A percentile compares a stretch with the other conserved stretches of the same genome.
These are phyloP conservation scores for Trametes elegans DNA, from an alignment of 768 basidiomycete genomes.

Conservation along the genomic window DNA sequence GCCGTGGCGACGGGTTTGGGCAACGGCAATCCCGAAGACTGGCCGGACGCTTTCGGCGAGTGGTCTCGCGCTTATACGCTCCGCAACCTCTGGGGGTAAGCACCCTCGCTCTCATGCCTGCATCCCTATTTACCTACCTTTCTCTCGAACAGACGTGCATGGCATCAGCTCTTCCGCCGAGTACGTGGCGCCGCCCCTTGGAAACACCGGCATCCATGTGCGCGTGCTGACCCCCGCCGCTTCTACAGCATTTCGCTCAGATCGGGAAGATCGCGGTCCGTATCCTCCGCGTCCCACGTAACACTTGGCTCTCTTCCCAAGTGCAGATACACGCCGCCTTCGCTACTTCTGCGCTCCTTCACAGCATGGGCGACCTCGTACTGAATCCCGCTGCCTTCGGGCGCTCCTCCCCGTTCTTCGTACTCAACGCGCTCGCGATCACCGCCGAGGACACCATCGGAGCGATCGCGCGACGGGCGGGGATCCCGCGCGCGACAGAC, in stretches of 20 bases:
- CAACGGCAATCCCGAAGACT: conserved; percentile 5
- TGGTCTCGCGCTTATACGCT: conserved; percentile 23
- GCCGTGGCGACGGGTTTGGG: conserved; percentile 12
- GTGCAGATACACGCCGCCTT: conserved; percentile 24
- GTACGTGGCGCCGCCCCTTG: background rate
- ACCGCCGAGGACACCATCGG: no score
- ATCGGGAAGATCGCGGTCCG: conserved; percentile 13
- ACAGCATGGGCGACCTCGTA: conserved; percentile 22
- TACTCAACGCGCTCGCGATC: no score
- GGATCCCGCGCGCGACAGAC: no score
- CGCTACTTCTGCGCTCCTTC: conserved; percentile 16
- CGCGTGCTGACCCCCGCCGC: no score
- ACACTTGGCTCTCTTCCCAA: conserved; percentile 20
- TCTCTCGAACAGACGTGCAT: conserved; percentile 13
- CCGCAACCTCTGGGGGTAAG: conserved; percentile 24
- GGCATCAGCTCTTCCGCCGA: conserved; percentile 23
- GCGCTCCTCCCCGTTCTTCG: no score
- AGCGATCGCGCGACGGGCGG: no score
- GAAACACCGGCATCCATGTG: background rate
- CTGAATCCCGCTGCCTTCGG: no score
- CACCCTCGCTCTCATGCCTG: background rate
- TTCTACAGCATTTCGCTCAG: conserved; percentile 8
- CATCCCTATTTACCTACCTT: background rate
- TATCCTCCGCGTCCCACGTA: conserved; percentile 6
- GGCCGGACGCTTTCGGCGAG: conserved; percentile 20